Evolutionary conservation across 2,329 filamentous ascomycete species (phyloP).

Genomic region (Cyphellophora europaea): DNA sequence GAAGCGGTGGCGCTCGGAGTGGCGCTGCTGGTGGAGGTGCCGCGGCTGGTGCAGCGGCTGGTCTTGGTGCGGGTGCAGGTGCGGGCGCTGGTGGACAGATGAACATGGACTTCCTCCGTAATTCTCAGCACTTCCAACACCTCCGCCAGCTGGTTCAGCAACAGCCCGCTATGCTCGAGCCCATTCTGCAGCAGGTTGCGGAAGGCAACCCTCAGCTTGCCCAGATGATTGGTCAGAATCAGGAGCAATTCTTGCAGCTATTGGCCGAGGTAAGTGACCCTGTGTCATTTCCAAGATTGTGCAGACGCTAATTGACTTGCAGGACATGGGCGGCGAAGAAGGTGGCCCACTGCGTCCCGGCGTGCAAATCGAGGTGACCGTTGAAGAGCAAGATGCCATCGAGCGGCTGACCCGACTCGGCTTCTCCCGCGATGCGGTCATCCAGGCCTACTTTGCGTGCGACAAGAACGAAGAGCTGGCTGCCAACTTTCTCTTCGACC

Average conservation of each 20-base stretch:
- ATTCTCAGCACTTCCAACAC: conserved; percentile 97
- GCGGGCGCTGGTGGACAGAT: conserved; percentile 52
- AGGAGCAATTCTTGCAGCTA: conserved; percentile 84
- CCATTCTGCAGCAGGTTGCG: conserved; percentile 91
- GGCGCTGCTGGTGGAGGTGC: conserved; percentile 34
- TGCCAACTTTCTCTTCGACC: conserved; percentile 96
- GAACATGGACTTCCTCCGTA: conserved; percentile 86
- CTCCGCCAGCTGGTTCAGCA: conserved; percentile 94
- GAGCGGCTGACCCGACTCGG: conserved; percentile 92
- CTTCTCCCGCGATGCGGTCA: conserved; percentile 85
- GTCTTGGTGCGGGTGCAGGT: conserved; percentile 30
- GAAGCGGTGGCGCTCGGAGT: conserved; percentile 17
- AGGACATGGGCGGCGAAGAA: conserved; percentile 36
- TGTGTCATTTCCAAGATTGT: neutral
- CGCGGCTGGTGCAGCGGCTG: conserved; percentile 32
- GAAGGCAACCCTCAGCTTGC: conserved; percentile 92
- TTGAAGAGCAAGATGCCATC: conserved; percentile 94
- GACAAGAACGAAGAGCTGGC: conserved; percentile 99
- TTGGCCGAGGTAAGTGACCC: conserved; percentile 56
- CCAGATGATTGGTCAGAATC: conserved; percentile 81
- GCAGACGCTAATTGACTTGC: conserved; percentile 69
- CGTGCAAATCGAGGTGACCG: conserved; percentile 79
- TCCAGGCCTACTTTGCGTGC: conserved; percentile 97
- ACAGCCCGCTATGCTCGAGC: conserved; percentile 96
- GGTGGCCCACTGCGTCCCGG: conserved; percentile 68